Base-by-base conservation (phyloP, 805 yeast genomes). In the Yarrowia deformans region DNA sequence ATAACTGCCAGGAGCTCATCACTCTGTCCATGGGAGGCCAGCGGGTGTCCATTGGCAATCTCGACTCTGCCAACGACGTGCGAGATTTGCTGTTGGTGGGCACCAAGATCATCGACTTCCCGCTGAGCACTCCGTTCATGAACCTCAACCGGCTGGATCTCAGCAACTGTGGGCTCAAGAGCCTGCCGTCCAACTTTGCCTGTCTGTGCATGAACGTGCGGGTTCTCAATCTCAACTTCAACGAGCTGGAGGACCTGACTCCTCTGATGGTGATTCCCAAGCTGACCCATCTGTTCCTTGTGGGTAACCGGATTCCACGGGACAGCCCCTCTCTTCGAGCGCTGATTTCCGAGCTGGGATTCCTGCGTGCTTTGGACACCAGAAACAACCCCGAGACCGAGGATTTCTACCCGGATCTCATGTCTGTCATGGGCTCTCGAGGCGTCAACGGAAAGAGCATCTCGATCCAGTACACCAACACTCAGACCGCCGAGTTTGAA, bases 41-140 rank as follows among this genome's bases (percentile, higher is more conserved):
- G 69, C 52, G 68, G n/a, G 37, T 55, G 39, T 37, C 54, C 37
- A 16, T 58, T 9, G 63, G 67, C 29, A 40, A 63, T 35, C 67
- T 72, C 69, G 37, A 68, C 3, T 48, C 67, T 37, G 34, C 76
- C 55, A 68, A 71, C 18, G 81, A 81, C 64, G 72, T 82, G 2
- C 71, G 75, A 14, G 74, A 72, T 52, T 71, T 84, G 42, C 81
- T 81, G 70, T 68, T 84, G 39, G 81, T 86, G 0, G 85, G 85
- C 2, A 74, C 72, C 39, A 42, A 63, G 19, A 70, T 74, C 29
- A 35, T 49, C 7, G 69, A 58, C 16, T 54, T 75, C 14, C 71
- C 69, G 14, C 67, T 75, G 39, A 39, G 52, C 18, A 72, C 74
- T 50, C 74, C 75, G 16, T 78, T 75, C 67, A 66, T 77, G 70